Evolutionary conservation across 1,284 basidiomycete species (phyloP).

Genomic region (Melampsora occidentalis): DNA sequence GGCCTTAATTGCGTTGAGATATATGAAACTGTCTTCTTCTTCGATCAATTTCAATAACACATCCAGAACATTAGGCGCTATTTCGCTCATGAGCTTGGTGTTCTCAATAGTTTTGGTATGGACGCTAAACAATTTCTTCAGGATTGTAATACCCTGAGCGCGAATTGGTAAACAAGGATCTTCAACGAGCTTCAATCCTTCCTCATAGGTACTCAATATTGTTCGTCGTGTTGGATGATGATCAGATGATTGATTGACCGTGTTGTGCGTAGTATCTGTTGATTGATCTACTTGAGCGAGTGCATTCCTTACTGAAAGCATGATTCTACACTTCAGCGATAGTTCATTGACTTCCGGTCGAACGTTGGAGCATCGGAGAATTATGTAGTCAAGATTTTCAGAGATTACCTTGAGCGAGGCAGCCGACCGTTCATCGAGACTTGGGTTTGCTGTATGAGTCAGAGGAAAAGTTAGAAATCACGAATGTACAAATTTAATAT

Average conservation of each 20-base stretch:
- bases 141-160: constrained; percentile 79
- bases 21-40: constrained; percentile 92
- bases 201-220: constrained; percentile 63
- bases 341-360: constrained; percentile 18
- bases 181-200: constrained; percentile 79
- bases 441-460: constrained; percentile 8
- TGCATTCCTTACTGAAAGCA: constrained; percentile 31
- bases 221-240: background rate
- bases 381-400: constrained; percentile 7
- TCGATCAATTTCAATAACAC: constrained; percentile 81
- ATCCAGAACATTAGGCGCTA: constrained; percentile 77
- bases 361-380: constrained; percentile 6
- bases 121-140: constrained; percentile 68
- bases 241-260: background rate
- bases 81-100: constrained; percentile 60
- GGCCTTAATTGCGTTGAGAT: constrained; percentile 87
- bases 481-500: background rate
- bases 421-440: constrained; percentile 25
- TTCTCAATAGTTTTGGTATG: constrained; percentile 50
- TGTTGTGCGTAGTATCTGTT: background rate
- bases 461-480: background rate
- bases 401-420: constrained; percentile 23
- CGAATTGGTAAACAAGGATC: constrained; percentile 93
- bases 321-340: constrained; percentile 21
- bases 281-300: constrained; percentile 15